Evolutionary conservation across 345 rosid genomes (phyloP).

Genomic region (Corymbia maculata): DNA sequence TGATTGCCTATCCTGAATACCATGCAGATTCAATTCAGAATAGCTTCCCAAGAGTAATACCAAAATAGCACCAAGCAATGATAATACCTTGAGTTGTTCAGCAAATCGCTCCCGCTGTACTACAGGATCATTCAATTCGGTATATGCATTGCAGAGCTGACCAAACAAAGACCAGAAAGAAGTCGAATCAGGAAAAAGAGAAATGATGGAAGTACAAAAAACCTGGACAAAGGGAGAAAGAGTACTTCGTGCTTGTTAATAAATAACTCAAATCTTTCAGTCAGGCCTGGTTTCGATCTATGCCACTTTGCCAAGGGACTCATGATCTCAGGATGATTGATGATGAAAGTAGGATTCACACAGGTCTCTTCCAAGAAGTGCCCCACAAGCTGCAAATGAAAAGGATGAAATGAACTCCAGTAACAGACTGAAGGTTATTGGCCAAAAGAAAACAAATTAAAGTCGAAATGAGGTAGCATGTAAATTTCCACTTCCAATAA

Average conservation of each 20-base stretch:
- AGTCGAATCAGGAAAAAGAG: not conserved
- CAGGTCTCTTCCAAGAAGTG: conserved; percentile 87
- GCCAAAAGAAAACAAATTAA: not conserved
- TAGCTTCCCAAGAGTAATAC: not conserved
- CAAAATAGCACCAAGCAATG: not conserved
- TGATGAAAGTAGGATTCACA: conserved; percentile 89
- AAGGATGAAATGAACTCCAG: not conserved
- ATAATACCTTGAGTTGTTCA: conserved; percentile 78
- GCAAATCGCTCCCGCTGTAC: conserved; percentile 93
- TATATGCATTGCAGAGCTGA: conserved; percentile 92
- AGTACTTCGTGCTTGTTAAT: conserved; percentile 80
- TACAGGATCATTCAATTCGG: conserved; percentile 92
- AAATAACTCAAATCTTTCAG: conserved; percentile 94
- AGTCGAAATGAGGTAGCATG: not conserved
- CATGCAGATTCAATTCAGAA: not conserved
- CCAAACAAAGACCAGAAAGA: not conserved
- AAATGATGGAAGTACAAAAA: not conserved
- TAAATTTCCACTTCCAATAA: not conserved
- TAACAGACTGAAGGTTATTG: not conserved
- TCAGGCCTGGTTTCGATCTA: conserved; percentile 55
- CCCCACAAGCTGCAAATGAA: conserved; percentile 73
- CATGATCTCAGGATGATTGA: conserved; percentile 88
- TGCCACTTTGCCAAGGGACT: conserved; percentile 91
- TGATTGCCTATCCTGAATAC: conserved; percentile 65
- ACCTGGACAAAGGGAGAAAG: not conserved